Base-by-base conservation (phyloP, 805 yeast genomes). In the Pichia membranifaciens region DNA sequence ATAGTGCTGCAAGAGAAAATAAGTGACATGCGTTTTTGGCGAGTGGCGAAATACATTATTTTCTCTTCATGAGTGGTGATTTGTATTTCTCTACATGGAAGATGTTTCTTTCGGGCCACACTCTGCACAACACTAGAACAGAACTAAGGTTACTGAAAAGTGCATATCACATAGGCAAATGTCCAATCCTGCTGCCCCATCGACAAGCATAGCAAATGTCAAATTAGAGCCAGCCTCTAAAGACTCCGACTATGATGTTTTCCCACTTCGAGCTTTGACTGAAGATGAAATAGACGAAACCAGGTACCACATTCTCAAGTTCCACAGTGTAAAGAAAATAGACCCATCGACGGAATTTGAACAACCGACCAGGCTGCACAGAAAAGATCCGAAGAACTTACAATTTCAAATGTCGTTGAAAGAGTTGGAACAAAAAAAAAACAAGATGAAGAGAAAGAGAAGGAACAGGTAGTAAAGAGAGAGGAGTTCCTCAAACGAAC, bases 331-430 rank as follows among this genome's bases (percentile, higher is more conserved):
- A 50, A 76, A 78, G 56, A 74, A 76, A 39, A 83, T 93, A 32
- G 87, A 87, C 53, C 91, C 93, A 10, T 67, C 71, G 35, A 68
- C 70, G 32, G 81, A 81, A 51, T 93, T 91, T 63, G 82, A 80
- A 47, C 76, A 77, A 50, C 99, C 99, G 0, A 82, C 90, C 17
- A 72, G 96, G 56, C 69, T 91, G 60, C 97, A 90, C 64, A 75
- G 98, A 56, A 90, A 91, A 61, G 98, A 91, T 65, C 96, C 99
- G 1, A 79, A 88, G 59, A 87, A 87, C 61, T 71, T 91, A 60
- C 96, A 90, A 62, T 86, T 86, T 60, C 95, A 88, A 64, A 70
- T 88, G 56, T 81, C 90, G 2, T 68, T 89, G 57, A 80, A 83
- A 49, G 93, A 86, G 60, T 76, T 85, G 55, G 91, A 84, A 44